A percentile compares a stretch with the other conserved stretches of the same genome.
Evolutionary conservation across 129 eudicot species (phyloP).

Genomic region (Kitagawia praeruptora): DNA sequence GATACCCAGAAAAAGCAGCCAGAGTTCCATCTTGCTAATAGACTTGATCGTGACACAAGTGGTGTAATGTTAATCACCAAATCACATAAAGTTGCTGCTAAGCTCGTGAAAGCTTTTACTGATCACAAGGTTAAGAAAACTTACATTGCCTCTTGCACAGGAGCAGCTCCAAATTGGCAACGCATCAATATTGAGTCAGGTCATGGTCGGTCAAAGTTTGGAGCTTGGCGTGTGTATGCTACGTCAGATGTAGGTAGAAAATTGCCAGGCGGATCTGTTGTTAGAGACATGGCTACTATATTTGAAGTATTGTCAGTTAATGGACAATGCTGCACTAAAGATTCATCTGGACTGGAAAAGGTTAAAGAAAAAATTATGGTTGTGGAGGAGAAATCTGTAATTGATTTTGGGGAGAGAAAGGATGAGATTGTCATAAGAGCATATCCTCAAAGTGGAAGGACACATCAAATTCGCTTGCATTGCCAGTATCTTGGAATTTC

Average conservation of each 20-base stretch:
- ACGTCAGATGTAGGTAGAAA: constrained; percentile 58
- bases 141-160: constrained; percentile 66
- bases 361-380: constrained; percentile 21
- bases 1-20: constrained; percentile 27
- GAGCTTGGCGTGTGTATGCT: constrained; percentile 98
- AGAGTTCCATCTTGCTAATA: constrained; percentile 87
- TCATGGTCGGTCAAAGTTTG: constrained; percentile 88
- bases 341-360: constrained; percentile 14
- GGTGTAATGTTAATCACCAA: constrained; percentile 76
- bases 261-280: constrained; percentile 73
- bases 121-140: constrained; percentile 78
- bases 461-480: constrained; percentile 95
- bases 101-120: constrained; percentile 91
- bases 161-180: constrained; percentile 63
- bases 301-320: constrained; percentile 64
- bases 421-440: constrained; percentile 82
- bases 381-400: constrained; percentile 54
- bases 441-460: constrained; percentile 87
- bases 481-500: constrained; percentile 95
- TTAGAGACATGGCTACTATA: constrained; percentile 76
- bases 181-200: constrained; percentile 55
- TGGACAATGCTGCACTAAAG: constrained; percentile 25
- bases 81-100: constrained; percentile 91
- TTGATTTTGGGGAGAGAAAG: constrained; percentile 27
- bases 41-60: constrained; percentile 98